phyloP scores from a whole-genome alignment of 2,329 filamentous ascomycete genomes.

The Colletotrichum chlorophyti region DNA sequence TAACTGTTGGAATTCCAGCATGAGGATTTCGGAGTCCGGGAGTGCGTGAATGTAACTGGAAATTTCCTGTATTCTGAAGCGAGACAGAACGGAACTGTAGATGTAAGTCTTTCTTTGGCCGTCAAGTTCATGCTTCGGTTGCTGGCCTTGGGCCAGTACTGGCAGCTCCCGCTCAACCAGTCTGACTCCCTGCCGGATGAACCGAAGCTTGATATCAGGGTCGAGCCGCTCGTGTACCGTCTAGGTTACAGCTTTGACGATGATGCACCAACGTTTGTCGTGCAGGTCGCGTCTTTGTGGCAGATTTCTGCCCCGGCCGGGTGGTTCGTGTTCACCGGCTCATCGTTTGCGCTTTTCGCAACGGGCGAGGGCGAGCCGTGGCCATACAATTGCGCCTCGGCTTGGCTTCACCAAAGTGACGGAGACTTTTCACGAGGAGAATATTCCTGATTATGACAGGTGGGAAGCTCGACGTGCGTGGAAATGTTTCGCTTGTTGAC shows the following conservation, averaged over 20 bases:
- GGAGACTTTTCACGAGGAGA: constrained; percentile 32
- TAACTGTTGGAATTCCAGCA: constrained; percentile 35
- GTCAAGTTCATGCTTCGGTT: background rate
- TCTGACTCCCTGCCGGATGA: constrained; percentile 1
- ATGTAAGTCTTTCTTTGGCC: background rate
- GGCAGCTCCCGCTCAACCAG: constrained; percentile 7
- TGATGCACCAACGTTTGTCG: constrained; percentile 15
- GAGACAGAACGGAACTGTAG: constrained; percentile 7
- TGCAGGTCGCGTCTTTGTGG: constrained; percentile 8
- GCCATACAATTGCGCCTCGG: constrained; percentile 27
- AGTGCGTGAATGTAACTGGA: constrained; percentile 31
- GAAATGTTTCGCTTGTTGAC: no score
- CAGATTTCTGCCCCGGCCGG: constrained; percentile 22
- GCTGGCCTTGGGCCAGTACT: constrained; percentile 3
- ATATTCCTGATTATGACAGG: constrained; percentile 16
- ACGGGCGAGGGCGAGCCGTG: constrained; percentile 33
- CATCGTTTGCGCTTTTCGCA: constrained; percentile 32
- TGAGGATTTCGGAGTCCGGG: constrained; percentile 35
- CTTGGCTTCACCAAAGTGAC: constrained; percentile 31
- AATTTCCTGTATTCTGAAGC: constrained; percentile 26
- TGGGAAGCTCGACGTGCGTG: background rate
- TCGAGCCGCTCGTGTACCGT: constrained; percentile 30
- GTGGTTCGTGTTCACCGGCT: constrained; percentile 29
- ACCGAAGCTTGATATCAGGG: constrained; percentile 31
- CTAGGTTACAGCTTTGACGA: constrained; percentile 32